Evolutionary conservation across 768 basidiomycete genomes (phyloP).

Genomic region (Amanita molliuscula): DNA sequence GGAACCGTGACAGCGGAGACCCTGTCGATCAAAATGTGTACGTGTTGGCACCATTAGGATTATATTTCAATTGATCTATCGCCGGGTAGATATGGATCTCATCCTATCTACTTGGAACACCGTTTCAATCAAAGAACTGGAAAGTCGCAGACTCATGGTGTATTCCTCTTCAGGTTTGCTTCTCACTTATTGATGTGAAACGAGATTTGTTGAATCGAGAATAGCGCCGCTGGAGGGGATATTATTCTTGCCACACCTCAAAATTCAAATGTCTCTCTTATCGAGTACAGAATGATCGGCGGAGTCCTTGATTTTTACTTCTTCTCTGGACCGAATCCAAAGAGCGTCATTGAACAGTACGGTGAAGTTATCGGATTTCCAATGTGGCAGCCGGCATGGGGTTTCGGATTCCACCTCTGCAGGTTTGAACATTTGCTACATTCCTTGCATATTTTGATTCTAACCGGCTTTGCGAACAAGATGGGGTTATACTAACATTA

Average conservation of each 20-base stretch:
- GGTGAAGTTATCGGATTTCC: too few relatives aligned
- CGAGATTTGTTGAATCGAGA: slow-evolving; percentile 1
- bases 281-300: too few relatives aligned
- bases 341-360: too few relatives aligned
- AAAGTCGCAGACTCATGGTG: slow-evolving; percentile 58
- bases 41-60: slow-evolving; percentile 15
- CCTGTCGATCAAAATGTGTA: slow-evolving; percentile 64
- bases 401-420: too few relatives aligned
- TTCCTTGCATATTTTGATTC: too few relatives aligned
- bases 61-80: not conserved
- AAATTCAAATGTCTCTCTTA: slow-evolving; percentile 39
- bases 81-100: slow-evolving; percentile 54
- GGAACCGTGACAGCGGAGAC: slow-evolving; percentile 54
- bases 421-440: too few relatives aligned
- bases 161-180: too few relatives aligned
- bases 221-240: slow-evolving; percentile 59
- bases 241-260: slow-evolving; percentile 56
- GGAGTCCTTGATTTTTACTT: too few relatives aligned
- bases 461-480: too few relatives aligned
- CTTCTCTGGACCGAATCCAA: too few relatives aligned
- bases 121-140: slow-evolving; percentile 44
- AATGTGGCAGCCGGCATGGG: too few relatives aligned
- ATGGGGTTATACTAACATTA: slow-evolving; percentile 38
- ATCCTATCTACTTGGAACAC: slow-evolving; percentile 66
- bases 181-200: too few relatives aligned